These are phyloP conservation scores for Mrakiaceae sp. DNA, from an alignment of 1,284 basidiomycete genomes.

Conservation along the genomic window DNA sequence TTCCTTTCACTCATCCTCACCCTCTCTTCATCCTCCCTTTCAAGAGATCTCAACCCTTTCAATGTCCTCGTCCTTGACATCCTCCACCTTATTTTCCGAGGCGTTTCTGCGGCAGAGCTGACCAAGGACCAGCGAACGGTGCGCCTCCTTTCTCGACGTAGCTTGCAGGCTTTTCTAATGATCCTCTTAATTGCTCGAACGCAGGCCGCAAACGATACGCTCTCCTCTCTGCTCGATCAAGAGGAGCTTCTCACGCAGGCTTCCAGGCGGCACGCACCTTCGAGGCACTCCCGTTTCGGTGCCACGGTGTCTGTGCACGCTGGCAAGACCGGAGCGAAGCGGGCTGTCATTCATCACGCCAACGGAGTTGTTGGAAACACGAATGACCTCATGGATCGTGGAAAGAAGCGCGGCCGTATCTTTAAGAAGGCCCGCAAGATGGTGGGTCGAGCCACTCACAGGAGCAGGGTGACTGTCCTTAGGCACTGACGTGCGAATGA, in stretches of 20 bases:
- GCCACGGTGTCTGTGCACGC: slow-evolving; percentile 64
- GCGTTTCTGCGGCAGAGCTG: slow-evolving; percentile 53
- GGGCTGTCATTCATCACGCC: slow-evolving; percentile 65
- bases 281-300: slow-evolving; percentile 84
- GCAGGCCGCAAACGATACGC: slow-evolving; percentile 49
- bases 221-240: slow-evolving; percentile 57
- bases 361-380: slow-evolving; percentile 64
- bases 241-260: slow-evolving; percentile 55
- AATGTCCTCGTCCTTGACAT: slow-evolving; percentile 85
- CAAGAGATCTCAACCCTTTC: slow-evolving; percentile 63
- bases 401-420: slow-evolving; percentile 50
- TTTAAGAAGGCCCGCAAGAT: slow-evolving; percentile 45
- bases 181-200: not conserved
- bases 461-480: not conserved
- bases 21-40: slow-evolving; percentile 62
- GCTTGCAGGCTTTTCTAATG: no score
- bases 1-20: slow-evolving; percentile 68
- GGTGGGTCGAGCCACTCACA: slow-evolving; percentile 19
- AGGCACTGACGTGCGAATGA: no score
- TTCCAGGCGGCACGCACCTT: slow-evolving; percentile 38
- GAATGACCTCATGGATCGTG: slow-evolving; percentile 62
- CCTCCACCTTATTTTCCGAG: slow-evolving; percentile 72
- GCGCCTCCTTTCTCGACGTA: slow-evolving; percentile 18
- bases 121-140: slow-evolving; percentile 59
- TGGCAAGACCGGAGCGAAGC: slow-evolving; percentile 30